Conservation (phyloP, 371 early-diverging fungal species). For the Phascolomyces articulosus region DNA sequence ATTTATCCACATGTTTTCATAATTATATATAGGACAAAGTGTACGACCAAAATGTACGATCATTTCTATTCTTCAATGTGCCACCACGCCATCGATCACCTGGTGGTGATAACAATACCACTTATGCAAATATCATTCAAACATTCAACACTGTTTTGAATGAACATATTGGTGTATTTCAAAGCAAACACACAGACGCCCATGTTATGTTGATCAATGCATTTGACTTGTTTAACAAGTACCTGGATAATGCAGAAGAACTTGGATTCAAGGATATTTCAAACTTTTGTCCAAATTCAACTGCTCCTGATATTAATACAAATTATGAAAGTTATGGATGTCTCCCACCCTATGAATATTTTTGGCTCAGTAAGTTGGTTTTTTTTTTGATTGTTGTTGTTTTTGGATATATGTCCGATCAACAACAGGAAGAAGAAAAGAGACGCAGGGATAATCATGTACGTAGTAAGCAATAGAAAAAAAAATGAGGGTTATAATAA, state of each 20-base stretch:
- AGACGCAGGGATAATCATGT: too few species aligned
- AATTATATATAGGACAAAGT: slow-evolving; percentile 3
- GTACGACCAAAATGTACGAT: slow-evolving; percentile 4
- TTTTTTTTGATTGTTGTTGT: background rate
- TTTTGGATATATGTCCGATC: background rate
- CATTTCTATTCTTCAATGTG: slow-evolving; percentile 18
- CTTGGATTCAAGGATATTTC: slow-evolving; percentile 14
- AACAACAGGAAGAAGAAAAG: background rate
- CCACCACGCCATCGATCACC: slow-evolving; percentile 19
- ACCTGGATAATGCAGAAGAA: slow-evolving; percentile 12
- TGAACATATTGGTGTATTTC: slow-evolving; percentile 12
- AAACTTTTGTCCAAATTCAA: slow-evolving; percentile 13
- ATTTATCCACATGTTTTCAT: background rate
- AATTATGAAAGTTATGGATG: slow-evolving; percentile 20
- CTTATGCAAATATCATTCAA: slow-evolving; percentile 1
- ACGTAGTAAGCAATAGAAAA: too few species aligned
- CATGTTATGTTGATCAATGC: slow-evolving; percentile 17
- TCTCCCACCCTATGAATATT: slow-evolving; percentile 17
- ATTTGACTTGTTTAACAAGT: slow-evolving; percentile 4
- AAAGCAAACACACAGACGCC: slow-evolving; percentile 15
- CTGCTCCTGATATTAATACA: slow-evolving; percentile 21
- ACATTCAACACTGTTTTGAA: slow-evolving; percentile 11
- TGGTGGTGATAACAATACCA: background rate
- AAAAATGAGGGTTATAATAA: too few species aligned
- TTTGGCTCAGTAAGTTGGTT: slow-evolving; percentile 1